Evolutionary conservation across 2,329 filamentous ascomycete genomes (phyloP).

Genomic region (Alternaria panax): DNA sequence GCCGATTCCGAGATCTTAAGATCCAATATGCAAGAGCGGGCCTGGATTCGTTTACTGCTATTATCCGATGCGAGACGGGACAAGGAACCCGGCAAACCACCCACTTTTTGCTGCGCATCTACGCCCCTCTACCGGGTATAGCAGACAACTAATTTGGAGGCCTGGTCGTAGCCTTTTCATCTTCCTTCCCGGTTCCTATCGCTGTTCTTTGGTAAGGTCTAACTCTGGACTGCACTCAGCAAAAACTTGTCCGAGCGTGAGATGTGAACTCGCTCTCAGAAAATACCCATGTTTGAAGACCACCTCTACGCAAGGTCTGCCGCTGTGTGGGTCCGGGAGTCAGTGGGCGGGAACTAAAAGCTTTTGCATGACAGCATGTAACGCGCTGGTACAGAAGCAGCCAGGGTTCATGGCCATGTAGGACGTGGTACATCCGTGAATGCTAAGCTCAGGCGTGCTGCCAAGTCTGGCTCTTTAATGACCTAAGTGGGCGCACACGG

Average conservation of each 20-base stretch:
- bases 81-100: not conserved
- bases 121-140: not conserved
- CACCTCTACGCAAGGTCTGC: not conserved
- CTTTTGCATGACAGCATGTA: not conserved
- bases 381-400: too few species aligned
- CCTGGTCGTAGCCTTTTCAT: not conserved
- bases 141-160: not conserved
- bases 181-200: not conserved
- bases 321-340: not conserved
- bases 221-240: not conserved
- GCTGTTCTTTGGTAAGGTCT: not conserved
- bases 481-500: not conserved
- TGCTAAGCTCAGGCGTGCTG: not conserved
- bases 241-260: not conserved
- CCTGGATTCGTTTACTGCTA: not conserved
- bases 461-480: not conserved
- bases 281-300: not conserved
- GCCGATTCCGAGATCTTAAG: not conserved
- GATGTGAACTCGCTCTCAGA: not conserved
- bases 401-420: not conserved
- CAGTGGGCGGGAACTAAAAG: not conserved
- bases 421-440: not conserved
- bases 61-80: slow-evolving; percentile 12
- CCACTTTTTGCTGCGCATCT: not conserved
- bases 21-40: slow-evolving; percentile 3